phyloP scores from a whole-genome alignment of 2,329 filamentous ascomycete genomes.

The Sporothrix pseudoabietina region DNA sequence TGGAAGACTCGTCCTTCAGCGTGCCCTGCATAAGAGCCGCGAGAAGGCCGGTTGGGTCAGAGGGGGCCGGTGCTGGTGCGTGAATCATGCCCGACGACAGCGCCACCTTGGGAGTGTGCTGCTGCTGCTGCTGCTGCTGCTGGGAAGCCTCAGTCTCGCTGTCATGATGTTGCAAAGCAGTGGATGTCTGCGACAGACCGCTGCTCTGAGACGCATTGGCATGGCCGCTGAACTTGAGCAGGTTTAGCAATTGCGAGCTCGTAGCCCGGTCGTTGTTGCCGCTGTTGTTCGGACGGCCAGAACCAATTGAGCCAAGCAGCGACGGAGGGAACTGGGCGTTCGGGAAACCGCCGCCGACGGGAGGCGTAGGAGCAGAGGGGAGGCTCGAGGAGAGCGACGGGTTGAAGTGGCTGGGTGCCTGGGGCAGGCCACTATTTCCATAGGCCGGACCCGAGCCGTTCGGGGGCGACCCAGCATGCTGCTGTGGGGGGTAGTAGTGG shows the following conservation, averaged over 20 bases:
- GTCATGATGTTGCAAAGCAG: slow-evolving; percentile 23
- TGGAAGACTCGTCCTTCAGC: slow-evolving; percentile 47
- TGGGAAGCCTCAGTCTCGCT: slow-evolving; percentile 35
- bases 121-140: not conserved
- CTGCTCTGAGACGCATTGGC: slow-evolving; percentile 36
- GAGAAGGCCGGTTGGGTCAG: slow-evolving; percentile 60
- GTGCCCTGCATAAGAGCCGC: slow-evolving; percentile 63
- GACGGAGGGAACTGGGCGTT: slow-evolving; percentile 46
- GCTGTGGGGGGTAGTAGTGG: slow-evolving; percentile 37
- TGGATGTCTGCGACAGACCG: slow-evolving; percentile 16
- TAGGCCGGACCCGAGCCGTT: slow-evolving; percentile 33
- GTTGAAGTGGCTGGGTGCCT: slow-evolving; percentile 18
- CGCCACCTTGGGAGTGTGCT: slow-evolving; percentile 36
- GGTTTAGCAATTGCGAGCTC: slow-evolving; percentile 53
- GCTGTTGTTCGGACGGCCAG: slow-evolving; percentile 41
- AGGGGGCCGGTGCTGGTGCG: slow-evolving; percentile 58
- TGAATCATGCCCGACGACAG: slow-evolving; percentile 49
- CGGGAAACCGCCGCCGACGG: slow-evolving; percentile 44
- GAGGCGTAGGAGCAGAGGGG: slow-evolving; percentile 52
- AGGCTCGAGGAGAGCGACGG: slow-evolving; percentile 39
- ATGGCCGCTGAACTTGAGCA: slow-evolving; percentile 61
- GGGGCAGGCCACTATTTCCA: slow-evolving; percentile 34
- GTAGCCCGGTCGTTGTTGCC: slow-evolving; percentile 31
- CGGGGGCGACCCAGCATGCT: slow-evolving; percentile 38
- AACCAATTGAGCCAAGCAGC: slow-evolving; percentile 55